Percentiles rank a stretch among this genome's conserved stretches.
Evolutionary conservation across 2,329 filamentous ascomycete genomes (phyloP).

Genomic region (Zasmidium citrigriseum): DNA sequence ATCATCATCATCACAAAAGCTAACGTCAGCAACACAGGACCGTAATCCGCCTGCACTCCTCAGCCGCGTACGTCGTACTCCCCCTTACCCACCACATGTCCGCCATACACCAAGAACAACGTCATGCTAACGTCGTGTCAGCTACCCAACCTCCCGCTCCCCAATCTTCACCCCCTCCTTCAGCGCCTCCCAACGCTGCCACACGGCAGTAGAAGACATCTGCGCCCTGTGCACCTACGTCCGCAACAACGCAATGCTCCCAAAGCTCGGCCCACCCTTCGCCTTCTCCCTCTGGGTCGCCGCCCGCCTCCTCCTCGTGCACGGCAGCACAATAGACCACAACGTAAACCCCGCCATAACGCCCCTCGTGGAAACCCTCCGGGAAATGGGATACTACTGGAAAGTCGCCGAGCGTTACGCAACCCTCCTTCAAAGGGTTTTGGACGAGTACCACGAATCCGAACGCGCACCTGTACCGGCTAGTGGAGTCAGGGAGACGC

Average conservation of each 20-base stretch:
- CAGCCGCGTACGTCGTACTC: conserved; percentile 59
- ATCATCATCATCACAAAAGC: conserved; percentile 3
- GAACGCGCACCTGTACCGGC: conserved; percentile 58
- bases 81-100: background rate
- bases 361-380: conserved; percentile 79
- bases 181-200: conserved; percentile 79
- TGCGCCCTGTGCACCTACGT: conserved; percentile 77
- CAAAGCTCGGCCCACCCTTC: conserved; percentile 84
- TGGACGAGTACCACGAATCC: conserved; percentile 82
- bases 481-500: conserved; percentile 72
- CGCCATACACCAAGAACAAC: no score
- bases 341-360: conserved; percentile 77
- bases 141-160: conserved; percentile 82
- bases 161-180: conserved; percentile 88
- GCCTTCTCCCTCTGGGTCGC: conserved; percentile 93
- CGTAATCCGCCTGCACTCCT: conserved; percentile 87
- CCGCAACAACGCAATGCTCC: conserved; percentile 70
- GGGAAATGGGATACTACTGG: conserved; percentile 81
- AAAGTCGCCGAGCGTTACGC: conserved; percentile 83
- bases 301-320: conserved; percentile 81
- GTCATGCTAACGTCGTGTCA: background rate
- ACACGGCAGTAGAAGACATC: conserved; percentile 80
- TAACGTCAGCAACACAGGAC: conserved; percentile 51
- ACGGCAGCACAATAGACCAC: conserved; percentile 85
- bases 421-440: conserved; percentile 74